phyloP scores from a whole-genome alignment of 108 stramenopile genomes.

The Cyclotella cryptica region DNA sequence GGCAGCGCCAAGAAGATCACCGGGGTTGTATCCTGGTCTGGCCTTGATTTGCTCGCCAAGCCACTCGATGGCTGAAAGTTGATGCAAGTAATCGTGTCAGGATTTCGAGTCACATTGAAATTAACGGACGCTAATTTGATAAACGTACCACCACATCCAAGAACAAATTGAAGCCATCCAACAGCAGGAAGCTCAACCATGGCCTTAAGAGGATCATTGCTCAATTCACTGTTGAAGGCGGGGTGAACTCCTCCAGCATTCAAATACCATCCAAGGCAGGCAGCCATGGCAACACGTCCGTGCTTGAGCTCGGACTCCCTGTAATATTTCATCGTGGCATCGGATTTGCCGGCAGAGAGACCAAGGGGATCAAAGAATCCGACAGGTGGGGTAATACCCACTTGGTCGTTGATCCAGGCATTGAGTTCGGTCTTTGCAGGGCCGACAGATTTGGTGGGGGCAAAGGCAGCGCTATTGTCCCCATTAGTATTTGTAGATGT shows the following conservation, averaged over 20 bases:
- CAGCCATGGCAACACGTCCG: slow-evolving; percentile 97
- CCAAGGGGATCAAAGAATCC: slow-evolving; percentile 94
- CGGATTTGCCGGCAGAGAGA: slow-evolving; percentile 77
- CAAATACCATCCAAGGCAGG: slow-evolving; percentile 94
- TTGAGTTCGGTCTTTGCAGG: slow-evolving; percentile 50
- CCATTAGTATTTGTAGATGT: neutral
- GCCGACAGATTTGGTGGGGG: slow-evolving; percentile 57
- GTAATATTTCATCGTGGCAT: slow-evolving; percentile 86
- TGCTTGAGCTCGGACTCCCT: slow-evolving; percentile 96
- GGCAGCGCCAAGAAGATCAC: slow-evolving; percentile 89
- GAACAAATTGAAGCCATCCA: slow-evolving; percentile 91
- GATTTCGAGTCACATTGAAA: no score
- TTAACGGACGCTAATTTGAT: neutral
- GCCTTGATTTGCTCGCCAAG: slow-evolving; percentile 86
- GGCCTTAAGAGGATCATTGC: slow-evolving; percentile 87
- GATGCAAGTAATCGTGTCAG: no score
- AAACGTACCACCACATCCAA: slow-evolving; percentile 78
- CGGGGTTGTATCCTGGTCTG: slow-evolving; percentile 87
- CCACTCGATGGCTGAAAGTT: slow-evolving; percentile 79
- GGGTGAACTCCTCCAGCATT: slow-evolving; percentile 90
- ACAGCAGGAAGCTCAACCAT: slow-evolving; percentile 82
- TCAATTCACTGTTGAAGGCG: slow-evolving; percentile 81
- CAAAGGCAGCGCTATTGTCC: slow-evolving; percentile 74
- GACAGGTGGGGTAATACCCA: slow-evolving; percentile 85
- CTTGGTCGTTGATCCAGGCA: slow-evolving; percentile 81